Conservation (phyloP, 805 yeast genomes). For the Metschnikowia corniflorae region DNA sequence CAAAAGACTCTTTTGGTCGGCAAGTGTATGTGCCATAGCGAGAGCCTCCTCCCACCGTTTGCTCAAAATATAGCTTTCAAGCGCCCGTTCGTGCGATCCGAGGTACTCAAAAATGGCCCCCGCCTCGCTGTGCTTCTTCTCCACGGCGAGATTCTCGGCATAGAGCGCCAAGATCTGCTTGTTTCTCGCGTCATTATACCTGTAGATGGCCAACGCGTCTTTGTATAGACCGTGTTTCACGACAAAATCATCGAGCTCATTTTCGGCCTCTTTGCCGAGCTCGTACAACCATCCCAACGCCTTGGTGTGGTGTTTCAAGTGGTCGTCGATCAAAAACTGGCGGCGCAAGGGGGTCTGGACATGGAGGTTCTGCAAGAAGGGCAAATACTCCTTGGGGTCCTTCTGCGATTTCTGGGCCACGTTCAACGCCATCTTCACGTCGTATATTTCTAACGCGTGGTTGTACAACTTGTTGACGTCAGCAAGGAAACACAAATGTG, state of each 20-base stretch:
- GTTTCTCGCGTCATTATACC: constrained; percentile 53
- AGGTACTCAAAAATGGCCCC: constrained; percentile 75
- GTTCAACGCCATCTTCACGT: constrained; percentile 71
- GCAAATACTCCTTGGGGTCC: constrained; percentile 96
- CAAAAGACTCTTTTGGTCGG: constrained; percentile 26
- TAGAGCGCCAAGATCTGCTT: constrained; percentile 52
- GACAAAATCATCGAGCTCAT: constrained; percentile 67
- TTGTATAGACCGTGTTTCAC: constrained; percentile 66
- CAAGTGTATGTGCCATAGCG: constrained; percentile 45
- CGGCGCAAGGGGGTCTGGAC: constrained; percentile 63
- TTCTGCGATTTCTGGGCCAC: constrained; percentile 96
- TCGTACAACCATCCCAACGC: constrained; percentile 67
- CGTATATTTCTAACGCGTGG: constrained; percentile 76
- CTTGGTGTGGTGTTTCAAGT: constrained; percentile 60
- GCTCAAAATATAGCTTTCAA: constrained; percentile 65
- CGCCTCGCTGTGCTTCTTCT: constrained; percentile 65
- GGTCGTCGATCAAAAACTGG: constrained; percentile 74
- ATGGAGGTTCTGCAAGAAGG: constrained; percentile 80
- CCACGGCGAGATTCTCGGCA: constrained; percentile 58
- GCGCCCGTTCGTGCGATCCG: constrained; percentile 52
- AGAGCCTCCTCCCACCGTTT: constrained; percentile 87
- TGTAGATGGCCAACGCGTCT: constrained; percentile 61
- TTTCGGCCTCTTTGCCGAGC: constrained; percentile 34
- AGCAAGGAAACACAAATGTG: constrained; percentile 84
- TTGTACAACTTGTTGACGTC: constrained; percentile 83